Conservation (phyloP, 73 alveolate species). For the Uronychia binucleata region DNA sequence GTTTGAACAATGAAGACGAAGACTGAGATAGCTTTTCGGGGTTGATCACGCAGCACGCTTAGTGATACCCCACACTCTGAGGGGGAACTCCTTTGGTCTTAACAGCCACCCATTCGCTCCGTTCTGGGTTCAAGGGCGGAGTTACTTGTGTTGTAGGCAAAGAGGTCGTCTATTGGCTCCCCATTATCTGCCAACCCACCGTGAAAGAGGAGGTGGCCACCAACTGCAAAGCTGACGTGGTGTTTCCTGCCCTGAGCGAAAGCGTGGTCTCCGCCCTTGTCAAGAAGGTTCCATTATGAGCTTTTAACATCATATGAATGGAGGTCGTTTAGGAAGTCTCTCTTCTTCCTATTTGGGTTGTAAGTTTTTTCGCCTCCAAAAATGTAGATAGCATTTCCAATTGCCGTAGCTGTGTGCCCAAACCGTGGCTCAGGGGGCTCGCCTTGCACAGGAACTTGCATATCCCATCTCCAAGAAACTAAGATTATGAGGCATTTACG, state of each 20-base stretch:
- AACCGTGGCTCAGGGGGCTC: neutral
- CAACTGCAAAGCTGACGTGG: conserved; percentile 36
- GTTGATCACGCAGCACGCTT: conserved; percentile 18
- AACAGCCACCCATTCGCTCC: conserved; percentile 16
- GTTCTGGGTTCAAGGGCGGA: neutral
- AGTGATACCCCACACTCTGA: conserved; percentile 23
- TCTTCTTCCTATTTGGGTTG: neutral
- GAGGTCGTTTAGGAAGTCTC: conserved; percentile 3
- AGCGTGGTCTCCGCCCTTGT: neutral
- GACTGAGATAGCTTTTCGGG: conserved; percentile 21
- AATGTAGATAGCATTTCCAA: neutral
- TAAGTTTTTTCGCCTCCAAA: neutral
- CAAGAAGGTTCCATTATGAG: neutral
- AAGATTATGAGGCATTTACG: neutral
- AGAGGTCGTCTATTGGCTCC: conserved; percentile 8
- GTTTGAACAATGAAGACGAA: conserved; percentile 15
- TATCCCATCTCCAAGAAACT: neutral
- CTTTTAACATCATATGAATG: neutral
- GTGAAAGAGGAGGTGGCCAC: conserved; percentile 31
- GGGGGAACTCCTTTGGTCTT: conserved; percentile 55
- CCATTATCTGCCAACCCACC: conserved; percentile 50
- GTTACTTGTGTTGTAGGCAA: conserved; percentile 37
- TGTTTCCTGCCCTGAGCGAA: neutral
- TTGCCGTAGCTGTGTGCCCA: neutral
- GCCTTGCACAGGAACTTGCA: neutral